phyloP scores from a whole-genome alignment of 1,284 basidiomycete genomes.

The Cryptococcus sp. region DNA sequence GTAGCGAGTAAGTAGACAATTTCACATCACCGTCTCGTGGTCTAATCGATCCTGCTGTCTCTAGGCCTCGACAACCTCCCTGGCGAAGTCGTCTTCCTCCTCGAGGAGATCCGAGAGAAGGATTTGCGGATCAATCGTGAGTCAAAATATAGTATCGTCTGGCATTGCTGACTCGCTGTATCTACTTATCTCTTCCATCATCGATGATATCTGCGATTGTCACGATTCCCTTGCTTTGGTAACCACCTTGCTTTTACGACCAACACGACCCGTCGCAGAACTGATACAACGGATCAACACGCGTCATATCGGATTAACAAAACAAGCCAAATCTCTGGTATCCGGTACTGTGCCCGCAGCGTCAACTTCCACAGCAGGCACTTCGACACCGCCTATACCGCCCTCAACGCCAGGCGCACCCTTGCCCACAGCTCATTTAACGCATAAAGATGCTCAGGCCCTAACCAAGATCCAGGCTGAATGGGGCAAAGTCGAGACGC shows the following conservation, averaged over 20 bases:
- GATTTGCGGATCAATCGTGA: slow-evolving; percentile 48
- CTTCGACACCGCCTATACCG: slow-evolving; percentile 26
- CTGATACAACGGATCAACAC: slow-evolving; percentile 43
- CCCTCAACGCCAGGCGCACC: slow-evolving; percentile 34
- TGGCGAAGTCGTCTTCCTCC: slow-evolving; percentile 67
- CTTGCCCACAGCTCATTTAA: slow-evolving; percentile 41
- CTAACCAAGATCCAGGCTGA: slow-evolving; percentile 49
- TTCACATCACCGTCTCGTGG: background rate
- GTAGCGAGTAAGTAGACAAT: slow-evolving; percentile 61
- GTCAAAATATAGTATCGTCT: slow-evolving; percentile 8
- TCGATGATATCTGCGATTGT: too few species aligned
- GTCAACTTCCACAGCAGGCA: background rate
- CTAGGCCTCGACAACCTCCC: slow-evolving; percentile 74
- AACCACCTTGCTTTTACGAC: too few species aligned
- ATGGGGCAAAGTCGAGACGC: slow-evolving; percentile 46
- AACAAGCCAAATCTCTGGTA: slow-evolving; percentile 26
- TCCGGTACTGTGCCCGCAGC: slow-evolving; percentile 11
- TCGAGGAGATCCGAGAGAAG: slow-evolving; percentile 66
- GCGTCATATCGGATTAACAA: slow-evolving; percentile 43
- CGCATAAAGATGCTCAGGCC: slow-evolving; percentile 44
- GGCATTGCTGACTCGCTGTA: background rate
- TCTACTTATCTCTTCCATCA: background rate
- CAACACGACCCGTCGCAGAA: slow-evolving; percentile 17
- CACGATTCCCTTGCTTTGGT: too few species aligned
- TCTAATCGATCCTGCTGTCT: background rate